phyloP scores from a whole-genome alignment of 108 stramenopile genomes.

The Schizochytrium sp. region DNA sequence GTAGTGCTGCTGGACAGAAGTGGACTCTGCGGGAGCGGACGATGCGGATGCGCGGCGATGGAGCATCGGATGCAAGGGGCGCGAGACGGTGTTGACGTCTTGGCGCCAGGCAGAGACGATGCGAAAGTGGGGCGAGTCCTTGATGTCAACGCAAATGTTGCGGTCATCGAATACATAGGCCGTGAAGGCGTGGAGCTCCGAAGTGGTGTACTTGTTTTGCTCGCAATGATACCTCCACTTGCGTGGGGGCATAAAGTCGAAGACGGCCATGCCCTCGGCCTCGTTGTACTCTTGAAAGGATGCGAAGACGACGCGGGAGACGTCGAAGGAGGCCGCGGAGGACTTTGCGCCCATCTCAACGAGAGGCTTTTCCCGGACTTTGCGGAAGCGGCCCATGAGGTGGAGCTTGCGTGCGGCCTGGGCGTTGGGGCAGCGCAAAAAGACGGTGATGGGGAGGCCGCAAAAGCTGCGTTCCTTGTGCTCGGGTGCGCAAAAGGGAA shows the following conservation, averaged over 20 bases:
- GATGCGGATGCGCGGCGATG: neutral
- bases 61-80: neutral
- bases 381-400: constrained; percentile 13
- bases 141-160: neutral
- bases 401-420: constrained; percentile 7
- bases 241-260: constrained; percentile 1
- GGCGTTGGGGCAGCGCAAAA: neutral
- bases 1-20: neutral
- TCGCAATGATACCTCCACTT: constrained; percentile 11
- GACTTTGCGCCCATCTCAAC: neutral
- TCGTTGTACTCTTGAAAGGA: neutral
- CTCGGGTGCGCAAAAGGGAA: neutral
- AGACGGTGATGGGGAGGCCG: constrained; percentile 9
- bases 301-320: neutral
- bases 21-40: neutral
- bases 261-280: neutral
- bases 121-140: constrained; percentile 15
- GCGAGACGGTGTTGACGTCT: constrained; percentile 4
- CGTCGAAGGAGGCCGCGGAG: neutral
- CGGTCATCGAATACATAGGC: neutral
- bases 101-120: constrained; percentile 12
- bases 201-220: constrained; percentile 12
- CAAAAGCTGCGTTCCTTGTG: constrained; percentile 4
- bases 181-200: constrained; percentile 12
- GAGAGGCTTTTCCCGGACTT: neutral